phyloP scores from a whole-genome alignment of 2,329 filamentous ascomycete genomes.

The Pseudohalonectria lignicola region DNA sequence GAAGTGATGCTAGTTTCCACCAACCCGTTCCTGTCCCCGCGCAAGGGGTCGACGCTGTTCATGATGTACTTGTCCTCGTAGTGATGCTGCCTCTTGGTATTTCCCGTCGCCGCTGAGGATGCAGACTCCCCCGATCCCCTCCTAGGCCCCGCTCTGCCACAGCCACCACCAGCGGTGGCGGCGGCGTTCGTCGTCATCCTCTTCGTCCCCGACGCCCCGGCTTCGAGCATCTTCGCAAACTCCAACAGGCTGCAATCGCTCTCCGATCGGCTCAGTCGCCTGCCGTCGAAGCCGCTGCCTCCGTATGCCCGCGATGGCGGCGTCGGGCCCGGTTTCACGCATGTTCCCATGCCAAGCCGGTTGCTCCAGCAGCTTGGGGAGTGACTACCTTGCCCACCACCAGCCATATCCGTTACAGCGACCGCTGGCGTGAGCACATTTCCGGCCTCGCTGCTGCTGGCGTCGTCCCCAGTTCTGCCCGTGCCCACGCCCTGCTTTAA shows the following conservation, averaged over 20 bases:
- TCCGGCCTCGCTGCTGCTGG: not conserved
- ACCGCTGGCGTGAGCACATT: not conserved
- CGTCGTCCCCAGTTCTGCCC: not conserved
- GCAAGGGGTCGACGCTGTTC: conserved; percentile 7
- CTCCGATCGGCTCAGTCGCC: not conserved
- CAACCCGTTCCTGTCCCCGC: not conserved
- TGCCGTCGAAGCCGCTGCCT: no score
- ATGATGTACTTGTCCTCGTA: conserved; percentile 8
- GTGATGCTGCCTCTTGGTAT: conserved; percentile 4
- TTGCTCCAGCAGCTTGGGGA: not conserved
- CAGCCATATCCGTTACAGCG: not conserved
- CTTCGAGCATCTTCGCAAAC: not conserved
- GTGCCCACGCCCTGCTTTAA: not conserved
- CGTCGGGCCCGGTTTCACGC: no score
- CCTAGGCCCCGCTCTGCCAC: not conserved
- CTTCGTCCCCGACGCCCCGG: not conserved
- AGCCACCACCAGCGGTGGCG: not conserved
- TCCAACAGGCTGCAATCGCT: not conserved
- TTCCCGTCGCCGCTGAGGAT: not conserved
- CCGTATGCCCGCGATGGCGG: no score
- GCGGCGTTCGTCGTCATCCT: not conserved
- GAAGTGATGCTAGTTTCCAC: no score
- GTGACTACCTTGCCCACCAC: not conserved
- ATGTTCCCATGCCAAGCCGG: no score
- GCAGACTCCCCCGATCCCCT: not conserved